Percentiles rank a stretch among this genome's conserved stretches.
Conservation (phyloP, 805 yeast species). For the Torulaspora microellipsoides region DNA sequence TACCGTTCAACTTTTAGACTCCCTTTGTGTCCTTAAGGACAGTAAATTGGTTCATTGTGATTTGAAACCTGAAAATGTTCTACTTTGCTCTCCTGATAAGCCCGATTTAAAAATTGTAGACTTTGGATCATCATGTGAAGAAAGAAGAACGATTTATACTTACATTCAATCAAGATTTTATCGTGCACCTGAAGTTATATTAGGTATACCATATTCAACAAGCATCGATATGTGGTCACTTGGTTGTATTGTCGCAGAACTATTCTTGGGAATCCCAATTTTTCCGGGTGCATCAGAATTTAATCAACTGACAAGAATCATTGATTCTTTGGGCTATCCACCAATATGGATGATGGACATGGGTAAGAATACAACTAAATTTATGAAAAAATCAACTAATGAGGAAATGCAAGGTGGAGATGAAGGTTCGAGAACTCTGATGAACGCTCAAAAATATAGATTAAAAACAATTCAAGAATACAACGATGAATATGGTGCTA, state of each 20-base stretch:
- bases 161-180: constrained; percentile 91
- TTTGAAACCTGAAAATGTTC: constrained; percentile 90
- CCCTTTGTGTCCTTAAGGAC: constrained; percentile 74
- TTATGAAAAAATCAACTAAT: constrained; percentile 32
- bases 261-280: constrained; percentile 85
- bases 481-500: constrained; percentile 33
- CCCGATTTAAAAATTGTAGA: constrained; percentile 91
- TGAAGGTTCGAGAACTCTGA: background rate
- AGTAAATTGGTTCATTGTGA: constrained; percentile 92
- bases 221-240: constrained; percentile 97
- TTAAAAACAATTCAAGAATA: constrained; percentile 50
- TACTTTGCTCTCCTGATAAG: constrained; percentile 62
- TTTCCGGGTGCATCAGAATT: constrained; percentile 95
- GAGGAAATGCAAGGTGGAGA: background rate
- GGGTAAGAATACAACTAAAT: constrained; percentile 78
- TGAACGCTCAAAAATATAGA: constrained; percentile 24
- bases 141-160: constrained; percentile 81
- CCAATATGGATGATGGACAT: constrained; percentile 96
- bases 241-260: constrained; percentile 88
- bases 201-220: constrained; percentile 88
- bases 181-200: constrained; percentile 89
- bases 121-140: constrained; percentile 94
- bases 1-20: constrained; percentile 74
- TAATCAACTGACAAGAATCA: constrained; percentile 79
- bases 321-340: constrained; percentile 78